Conservation (phyloP, 1,284 basidiomycete genomes). For the Flammula alnicola region DNA sequence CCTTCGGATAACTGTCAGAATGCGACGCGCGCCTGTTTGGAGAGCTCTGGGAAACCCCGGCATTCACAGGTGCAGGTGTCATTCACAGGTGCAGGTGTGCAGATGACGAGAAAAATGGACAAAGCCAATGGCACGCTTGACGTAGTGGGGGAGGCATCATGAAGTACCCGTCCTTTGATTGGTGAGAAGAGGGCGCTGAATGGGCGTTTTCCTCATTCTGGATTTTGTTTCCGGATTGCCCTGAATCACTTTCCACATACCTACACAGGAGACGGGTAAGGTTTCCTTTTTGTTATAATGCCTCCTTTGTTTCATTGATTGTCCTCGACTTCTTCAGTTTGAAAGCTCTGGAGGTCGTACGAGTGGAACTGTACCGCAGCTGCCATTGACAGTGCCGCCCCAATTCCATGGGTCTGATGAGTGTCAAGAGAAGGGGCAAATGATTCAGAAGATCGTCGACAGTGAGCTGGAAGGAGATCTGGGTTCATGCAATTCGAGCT, state of each 20-base stretch:
- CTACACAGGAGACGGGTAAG: conserved; percentile 4
- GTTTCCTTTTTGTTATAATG: too few species aligned
- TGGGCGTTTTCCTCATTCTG: background rate
- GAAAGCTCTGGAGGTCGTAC: background rate
- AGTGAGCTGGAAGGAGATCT: background rate
- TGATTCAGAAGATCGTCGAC: background rate
- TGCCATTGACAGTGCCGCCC: conserved; percentile 1
- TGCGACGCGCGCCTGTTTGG: too few species aligned
- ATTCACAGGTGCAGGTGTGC: conserved; percentile 4
- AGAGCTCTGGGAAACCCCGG: background rate
- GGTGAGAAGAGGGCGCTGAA: background rate
- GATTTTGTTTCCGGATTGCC: background rate
- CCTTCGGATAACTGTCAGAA: conserved; percentile 1
- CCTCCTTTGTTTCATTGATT: too few species aligned
- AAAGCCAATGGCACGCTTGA: background rate
- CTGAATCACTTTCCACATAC: background rate
- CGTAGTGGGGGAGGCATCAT: conserved; percentile 10
- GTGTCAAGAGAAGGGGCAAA: background rate
- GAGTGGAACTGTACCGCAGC: background rate
- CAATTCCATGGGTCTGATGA: background rate
- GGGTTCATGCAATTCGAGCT: background rate
- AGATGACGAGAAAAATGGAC: background rate
- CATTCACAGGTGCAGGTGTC: background rate
- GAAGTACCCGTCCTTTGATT: background rate
- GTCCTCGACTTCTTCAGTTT: too few species aligned